phyloP scores from a whole-genome alignment of 1,284 basidiomycete species.

The Puccinia brachypodii region DNA sequence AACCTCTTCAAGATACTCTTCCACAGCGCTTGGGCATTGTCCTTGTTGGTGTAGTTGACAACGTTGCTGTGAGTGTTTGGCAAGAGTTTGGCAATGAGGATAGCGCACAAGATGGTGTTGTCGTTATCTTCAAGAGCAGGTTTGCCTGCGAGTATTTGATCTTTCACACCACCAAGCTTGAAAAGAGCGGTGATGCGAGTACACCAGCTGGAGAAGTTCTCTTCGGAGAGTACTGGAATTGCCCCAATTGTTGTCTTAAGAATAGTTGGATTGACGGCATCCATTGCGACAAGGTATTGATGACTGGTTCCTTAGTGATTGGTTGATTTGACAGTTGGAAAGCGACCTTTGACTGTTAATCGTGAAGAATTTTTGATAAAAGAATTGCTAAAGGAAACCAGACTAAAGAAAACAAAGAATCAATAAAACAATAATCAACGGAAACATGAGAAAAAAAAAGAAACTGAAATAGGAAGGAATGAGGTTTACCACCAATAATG shows the following conservation, averaged over 20 bases:
- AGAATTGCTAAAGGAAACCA: not conserved
- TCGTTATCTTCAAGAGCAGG: not conserved
- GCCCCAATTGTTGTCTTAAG: not conserved
- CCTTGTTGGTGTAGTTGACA: not conserved
- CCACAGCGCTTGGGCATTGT: not conserved
- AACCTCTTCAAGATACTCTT: not conserved
- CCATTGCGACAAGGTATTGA: not conserved
- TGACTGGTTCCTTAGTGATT: slow-evolving; percentile 1
- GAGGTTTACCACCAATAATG: not conserved
- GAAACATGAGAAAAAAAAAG: not conserved
- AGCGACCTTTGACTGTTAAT: not conserved
- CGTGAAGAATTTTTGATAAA: not conserved
- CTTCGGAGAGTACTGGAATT: not conserved
- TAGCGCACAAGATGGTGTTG: not conserved
- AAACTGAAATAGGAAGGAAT: too few species aligned
- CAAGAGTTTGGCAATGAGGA: not conserved
- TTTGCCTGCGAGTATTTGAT: not conserved
- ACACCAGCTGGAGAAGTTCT: not conserved
- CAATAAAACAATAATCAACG: not conserved
- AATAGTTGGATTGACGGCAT: not conserved
- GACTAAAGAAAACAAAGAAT: not conserved
- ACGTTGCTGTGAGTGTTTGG: slow-evolving; percentile 1
- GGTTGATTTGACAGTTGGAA: not conserved
- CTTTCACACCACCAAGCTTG: not conserved
- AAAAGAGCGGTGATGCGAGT: not conserved